A percentile compares a stretch with the other conserved stretches of the same genome.
These are phyloP conservation scores for Vanderwaltozyma yarrowii DNA, from an alignment of 805 yeast genomes.

Conservation along the genomic window DNA sequence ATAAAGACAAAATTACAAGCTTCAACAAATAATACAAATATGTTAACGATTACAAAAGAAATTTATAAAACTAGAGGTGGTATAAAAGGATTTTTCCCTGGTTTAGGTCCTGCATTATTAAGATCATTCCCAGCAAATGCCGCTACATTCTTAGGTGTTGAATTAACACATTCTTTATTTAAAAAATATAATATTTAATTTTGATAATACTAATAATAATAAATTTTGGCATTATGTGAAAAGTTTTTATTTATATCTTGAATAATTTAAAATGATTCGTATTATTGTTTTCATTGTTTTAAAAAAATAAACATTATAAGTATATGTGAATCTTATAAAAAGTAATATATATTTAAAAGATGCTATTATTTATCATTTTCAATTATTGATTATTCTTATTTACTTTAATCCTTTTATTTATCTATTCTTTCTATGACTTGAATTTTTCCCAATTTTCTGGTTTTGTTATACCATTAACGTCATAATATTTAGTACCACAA, in stretches of 20 bases:
- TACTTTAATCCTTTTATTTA: neutral
- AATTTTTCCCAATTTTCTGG: constrained; percentile 56
- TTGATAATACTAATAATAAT: neutral
- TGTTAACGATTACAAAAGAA: constrained; percentile 53
- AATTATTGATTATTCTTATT: neutral
- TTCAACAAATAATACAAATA: constrained; percentile 26
- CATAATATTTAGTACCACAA: constrained; percentile 56
- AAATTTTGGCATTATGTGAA: no score
- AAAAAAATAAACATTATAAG: no score
- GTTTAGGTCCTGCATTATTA: constrained; percentile 88
- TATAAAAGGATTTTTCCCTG: constrained; percentile 89
- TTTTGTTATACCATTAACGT: constrained; percentile 43
- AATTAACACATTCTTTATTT: constrained; percentile 46
- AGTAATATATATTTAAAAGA: no score
- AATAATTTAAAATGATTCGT: no score
- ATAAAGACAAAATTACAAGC: constrained; percentile 48
- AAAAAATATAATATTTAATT: constrained; percentile 19
- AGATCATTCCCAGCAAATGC: constrained; percentile 98
- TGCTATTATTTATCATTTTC: no score
- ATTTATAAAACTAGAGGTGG: constrained; percentile 67
- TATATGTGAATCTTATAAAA: no score
- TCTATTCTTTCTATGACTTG: neutral
- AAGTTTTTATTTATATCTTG: no score
- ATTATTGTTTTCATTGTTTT: no score
- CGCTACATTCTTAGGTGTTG: constrained; percentile 96